These are phyloP conservation scores for Allantophomopsis cytisporea DNA, from an alignment of 2,329 filamentous ascomycete genomes.

Conservation along the genomic window DNA sequence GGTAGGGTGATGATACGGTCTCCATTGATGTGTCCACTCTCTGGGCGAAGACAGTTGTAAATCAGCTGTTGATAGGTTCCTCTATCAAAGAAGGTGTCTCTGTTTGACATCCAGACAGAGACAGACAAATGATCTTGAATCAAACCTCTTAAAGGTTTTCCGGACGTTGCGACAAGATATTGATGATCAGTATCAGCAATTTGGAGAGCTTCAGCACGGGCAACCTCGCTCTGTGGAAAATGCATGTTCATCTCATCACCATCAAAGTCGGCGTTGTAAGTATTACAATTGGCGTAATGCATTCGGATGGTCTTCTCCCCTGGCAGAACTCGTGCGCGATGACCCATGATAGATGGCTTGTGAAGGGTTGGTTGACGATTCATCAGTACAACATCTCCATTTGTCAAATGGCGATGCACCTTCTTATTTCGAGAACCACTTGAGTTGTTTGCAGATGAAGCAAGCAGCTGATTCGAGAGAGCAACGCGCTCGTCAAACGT, in stretches of 20 bases:
- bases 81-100: conserved; percentile 80
- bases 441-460: conserved; percentile 62
- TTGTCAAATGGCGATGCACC: conserved; percentile 88
- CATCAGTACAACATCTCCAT: conserved; percentile 96
- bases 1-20: conserved; percentile 71
- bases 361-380: conserved; percentile 96
- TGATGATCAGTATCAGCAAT: conserved; percentile 96
- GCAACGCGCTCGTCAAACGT: conserved; percentile 77
- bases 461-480: conserved; percentile 83
- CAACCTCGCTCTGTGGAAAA: conserved; percentile 94
- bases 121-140: conserved; percentile 99
- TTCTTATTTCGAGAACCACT: conserved; percentile 83
- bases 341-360: conserved; percentile 98
- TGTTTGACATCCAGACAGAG: conserved; percentile 77
- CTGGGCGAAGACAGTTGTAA: conserved; percentile 78
- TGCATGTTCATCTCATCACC: conserved; percentile 99
- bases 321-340: conserved; percentile 79
- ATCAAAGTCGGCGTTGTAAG: conserved; percentile 98
- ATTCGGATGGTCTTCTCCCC: conserved; percentile 97
- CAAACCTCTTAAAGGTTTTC: conserved; percentile 84
- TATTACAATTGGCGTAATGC: conserved; percentile 99
- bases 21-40: conserved; percentile 74
- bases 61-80: conserved; percentile 89
- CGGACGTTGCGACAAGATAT: conserved; percentile 86
- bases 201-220: conserved; percentile 80